These are phyloP conservation scores for Scortechinia acanthostroma DNA, from an alignment of 2,329 filamentous ascomycete species.

Conservation along the genomic window DNA sequence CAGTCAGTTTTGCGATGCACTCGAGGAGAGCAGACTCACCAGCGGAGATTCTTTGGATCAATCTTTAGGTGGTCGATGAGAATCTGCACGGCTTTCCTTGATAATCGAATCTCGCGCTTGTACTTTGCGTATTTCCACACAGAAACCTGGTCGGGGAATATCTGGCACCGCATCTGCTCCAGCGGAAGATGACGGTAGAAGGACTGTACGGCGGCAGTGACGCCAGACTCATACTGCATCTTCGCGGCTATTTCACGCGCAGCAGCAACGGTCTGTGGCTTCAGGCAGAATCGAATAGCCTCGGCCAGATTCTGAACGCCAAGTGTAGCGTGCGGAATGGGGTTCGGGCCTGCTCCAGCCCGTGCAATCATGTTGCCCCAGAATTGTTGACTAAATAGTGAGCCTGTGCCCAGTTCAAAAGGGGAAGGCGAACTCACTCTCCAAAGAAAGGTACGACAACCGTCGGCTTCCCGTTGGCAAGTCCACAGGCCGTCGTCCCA, in stretches of 20 bases:
- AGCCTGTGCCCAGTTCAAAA: background rate
- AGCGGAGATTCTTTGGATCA: slow-evolving; percentile 35
- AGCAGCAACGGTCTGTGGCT: slow-evolving; percentile 15
- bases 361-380: slow-evolving; percentile 30
- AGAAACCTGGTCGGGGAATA: slow-evolving; percentile 35
- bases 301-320: slow-evolving; percentile 21
- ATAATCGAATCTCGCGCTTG: slow-evolving; percentile 30
- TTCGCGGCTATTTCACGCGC: slow-evolving; percentile 20
- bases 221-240: slow-evolving; percentile 24
- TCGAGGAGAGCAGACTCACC: slow-evolving; percentile 34
- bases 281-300: slow-evolving; percentile 22
- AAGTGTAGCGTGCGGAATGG: slow-evolving; percentile 24
- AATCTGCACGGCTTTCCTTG: slow-evolving; percentile 41
- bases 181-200: slow-evolving; percentile 27
- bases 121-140: slow-evolving; percentile 37
- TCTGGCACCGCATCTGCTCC: slow-evolving; percentile 21
- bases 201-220: slow-evolving; percentile 24
- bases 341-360: slow-evolving; percentile 29
- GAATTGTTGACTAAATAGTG: slow-evolving; percentile 24
- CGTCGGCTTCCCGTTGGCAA: slow-evolving; percentile 40
- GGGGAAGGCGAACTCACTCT: slow-evolving; percentile 10
- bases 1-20: slow-evolving; percentile 46
- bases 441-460: slow-evolving; percentile 43
- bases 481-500: slow-evolving; percentile 46
- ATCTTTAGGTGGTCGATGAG: slow-evolving; percentile 41